These are phyloP conservation scores for Sporisorium exsertum DNA, from an alignment of 1,284 basidiomycete genomes.

Conservation along the genomic window DNA sequence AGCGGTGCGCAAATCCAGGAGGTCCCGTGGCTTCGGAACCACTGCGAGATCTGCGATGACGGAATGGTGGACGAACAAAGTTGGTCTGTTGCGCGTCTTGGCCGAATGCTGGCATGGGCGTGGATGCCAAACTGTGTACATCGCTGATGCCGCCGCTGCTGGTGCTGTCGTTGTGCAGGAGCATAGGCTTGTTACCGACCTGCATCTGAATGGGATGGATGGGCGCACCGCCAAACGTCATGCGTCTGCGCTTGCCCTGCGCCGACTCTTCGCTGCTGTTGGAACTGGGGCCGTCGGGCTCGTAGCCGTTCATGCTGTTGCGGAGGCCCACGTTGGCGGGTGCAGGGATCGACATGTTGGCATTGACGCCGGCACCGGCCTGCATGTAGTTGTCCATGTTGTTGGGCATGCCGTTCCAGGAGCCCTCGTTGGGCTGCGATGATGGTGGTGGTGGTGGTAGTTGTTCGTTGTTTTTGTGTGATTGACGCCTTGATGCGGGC, in stretches of 20 bases:
- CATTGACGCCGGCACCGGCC: neutral
- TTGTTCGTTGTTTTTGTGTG: conserved; percentile 28
- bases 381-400: conserved; percentile 30
- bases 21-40: conserved; percentile 30
- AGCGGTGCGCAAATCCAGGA: conserved; percentile 26
- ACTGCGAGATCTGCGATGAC: conserved; percentile 39
- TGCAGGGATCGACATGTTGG: conserved; percentile 25
- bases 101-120: conserved; percentile 14
- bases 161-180: conserved; percentile 40
- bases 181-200: conserved; percentile 16
- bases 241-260: conserved; percentile 44
- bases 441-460: conserved; percentile 7
- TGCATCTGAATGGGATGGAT: conserved; percentile 24
- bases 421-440: conserved; percentile 9
- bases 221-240: conserved; percentile 45
- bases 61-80: conserved; percentile 37
- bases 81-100: conserved; percentile 18
- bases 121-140: conserved; percentile 26
- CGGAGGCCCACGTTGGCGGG: conserved; percentile 24
- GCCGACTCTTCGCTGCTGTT: conserved; percentile 40
- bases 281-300: conserved; percentile 31
- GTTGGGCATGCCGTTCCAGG: conserved; percentile 23
- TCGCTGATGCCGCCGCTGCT: conserved; percentile 31
- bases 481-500: conserved; percentile 32
- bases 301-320: conserved; percentile 33